Evolutionary conservation across 176 grass and related monocot species (phyloP), one percentile per base, ranked within the genome.

Genomic region (Bothriochloa decipiens): DNA sequence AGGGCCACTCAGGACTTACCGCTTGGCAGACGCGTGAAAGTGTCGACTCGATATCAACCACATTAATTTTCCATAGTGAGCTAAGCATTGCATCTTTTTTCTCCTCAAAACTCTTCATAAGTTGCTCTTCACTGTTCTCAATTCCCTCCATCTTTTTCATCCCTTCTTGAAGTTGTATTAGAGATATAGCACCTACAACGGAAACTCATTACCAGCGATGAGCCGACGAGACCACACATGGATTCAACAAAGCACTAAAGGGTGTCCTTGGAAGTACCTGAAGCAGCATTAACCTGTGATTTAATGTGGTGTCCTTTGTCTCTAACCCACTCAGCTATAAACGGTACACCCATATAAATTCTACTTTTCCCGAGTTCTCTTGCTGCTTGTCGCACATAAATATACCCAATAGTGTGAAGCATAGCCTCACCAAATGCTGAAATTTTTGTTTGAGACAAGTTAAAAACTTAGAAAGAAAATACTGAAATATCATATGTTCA

Each of bases 361-460:
- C 69, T 92, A 82, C 82, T 94, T 82, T 92, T 99, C 70, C 90
- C 97, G 6, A 96, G 82, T 81, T 96, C 93, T 88, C 88, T 96
- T 73, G 97, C 25, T 36, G 93, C 89, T 90, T 96, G 90, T 39
- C 97, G 86, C 62, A 86, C 85, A 89, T 99, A 99, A 76, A 99
- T 96, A 76, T 99, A 99, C 8, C 97, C 97, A 77, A 99, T 81
- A 42, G 97, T 99, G 78, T 96, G 93, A 81, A 96, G 90, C 93
- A 99, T 99, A 81, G 93, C 97, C 86, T 99, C 97, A 1, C 97
- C 91, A 87, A 99, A 99, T 91, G 97, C 97, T 99, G 89, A 68
- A 93, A 82, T 60, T 45, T 25, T 29, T 15, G 26, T 83, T 83
- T 85, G 41, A 85, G 40, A 62, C 27, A 82, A 70, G 25, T 82